Base-by-base conservation (phyloP, 2,329 filamentous ascomycete species). In the Neobulgaria alba region DNA sequence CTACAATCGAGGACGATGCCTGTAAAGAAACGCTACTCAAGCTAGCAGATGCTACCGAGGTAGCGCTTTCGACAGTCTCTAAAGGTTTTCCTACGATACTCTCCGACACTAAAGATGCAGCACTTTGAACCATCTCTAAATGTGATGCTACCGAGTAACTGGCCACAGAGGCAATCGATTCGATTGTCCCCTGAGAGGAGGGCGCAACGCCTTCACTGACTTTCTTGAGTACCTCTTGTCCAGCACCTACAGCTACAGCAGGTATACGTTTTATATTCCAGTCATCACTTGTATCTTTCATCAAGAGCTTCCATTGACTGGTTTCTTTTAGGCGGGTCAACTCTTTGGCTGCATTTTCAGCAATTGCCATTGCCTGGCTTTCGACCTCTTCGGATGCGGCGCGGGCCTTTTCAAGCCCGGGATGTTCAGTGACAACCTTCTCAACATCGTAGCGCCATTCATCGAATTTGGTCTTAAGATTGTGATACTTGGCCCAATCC, bases 401-500 rank as follows among this genome's bases (percentile, higher is more conserved):
- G 54, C 83, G 79, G 14, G 86, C 84, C 40, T 77, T 67, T 15
- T 72, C 66, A 10, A 95, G 69, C 18, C 76, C 79, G 7, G 82
- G 75, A 58, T 95, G 85, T 3, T 77, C 73, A 45, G 82, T 73
- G 29, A 87, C 84, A 39, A 89, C 75, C 43, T 79, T 71, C 58
- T 86, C 80, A 35, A 98, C 79, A 52, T 93, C 85, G 26, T 77
- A 71, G 41, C 85, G 82, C 88, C 90, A 95, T 55, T 86, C 78
- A 35, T 82, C 80, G 38, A 95, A 85, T 10, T 84, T 82, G 39
- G 75, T 77, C 66, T 85, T 93, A 43, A 98, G 70, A 45, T 85
- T 78, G 61, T 96, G 88, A 58, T 95, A 98, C 61, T 90, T 92
- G 45, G 82, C 78, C 92, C 92, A 98, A 61, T 98, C 88, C 61